Base-by-base conservation (phyloP, 768 basidiomycete species). In the Gyrodon lividus region DNA sequence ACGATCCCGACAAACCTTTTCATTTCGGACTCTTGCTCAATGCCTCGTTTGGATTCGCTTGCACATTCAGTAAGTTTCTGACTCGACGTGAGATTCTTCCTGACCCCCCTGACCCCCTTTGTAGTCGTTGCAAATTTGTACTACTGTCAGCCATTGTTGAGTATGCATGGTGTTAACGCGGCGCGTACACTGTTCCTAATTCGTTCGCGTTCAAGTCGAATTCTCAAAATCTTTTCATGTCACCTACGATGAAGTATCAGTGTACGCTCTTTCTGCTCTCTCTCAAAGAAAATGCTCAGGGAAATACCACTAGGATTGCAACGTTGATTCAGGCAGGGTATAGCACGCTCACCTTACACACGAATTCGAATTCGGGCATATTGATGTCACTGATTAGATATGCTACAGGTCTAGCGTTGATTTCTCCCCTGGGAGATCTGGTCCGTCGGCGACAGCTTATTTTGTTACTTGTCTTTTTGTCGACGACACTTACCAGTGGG, bases 371-470 rank as follows among this genome's bases (percentile, higher is more conserved):
- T 35, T 28, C 10, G n/a, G 17, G 26, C 8, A 37, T 16, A 9
- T 42, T 54, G 22, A 48, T 49, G 24, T 48, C 47, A 8, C 45
- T 43, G 23, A 43, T 31, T 5, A 86, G 88, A 38, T 92, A 91
- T 64, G 87, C 85, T 2, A 72, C 72, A 7, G 89, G 89, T 1
- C 75, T 92, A 6, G 66, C 93, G 3, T 67, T 93, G 37, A 81
- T 95, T 48, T 80, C 87, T 0, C 92, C 93, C 1, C 73, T 92
- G 0, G 92, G 93, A 7, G 92, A 96, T 65, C 77, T 94, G 19
- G 77, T 92, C 24, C 85, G 87, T 17, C 74, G 92, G 31, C 76
- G 92, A 12, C 84, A 82, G 39, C 74, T 96, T 0, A 76, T 87
- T 26, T 73, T 95, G 19, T 52, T 75, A 10, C 68, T 91, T 17